Percentiles rank a stretch among this genome's conserved stretches.
These are phyloP conservation scores for Biscogniauxia mediterranea DNA, from an alignment of 2,329 filamentous ascomycete species.

Conservation along the genomic window DNA sequence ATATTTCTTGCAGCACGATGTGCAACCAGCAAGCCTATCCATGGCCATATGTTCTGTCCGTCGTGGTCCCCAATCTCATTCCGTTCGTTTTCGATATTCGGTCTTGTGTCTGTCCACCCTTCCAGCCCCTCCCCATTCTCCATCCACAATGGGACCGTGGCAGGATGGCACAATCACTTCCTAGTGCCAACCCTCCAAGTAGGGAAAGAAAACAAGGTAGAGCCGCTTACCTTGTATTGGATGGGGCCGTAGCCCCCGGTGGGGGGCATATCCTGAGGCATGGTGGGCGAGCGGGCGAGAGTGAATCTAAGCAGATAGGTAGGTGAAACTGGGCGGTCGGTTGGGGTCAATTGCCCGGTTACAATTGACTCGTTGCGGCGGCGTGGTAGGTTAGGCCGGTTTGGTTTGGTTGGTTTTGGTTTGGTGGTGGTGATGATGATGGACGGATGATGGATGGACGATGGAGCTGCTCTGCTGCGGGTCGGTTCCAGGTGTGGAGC, in stretches of 20 bases:
- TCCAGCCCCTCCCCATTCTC: too few species aligned
- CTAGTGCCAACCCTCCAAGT: too few species aligned
- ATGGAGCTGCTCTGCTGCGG: not conserved
- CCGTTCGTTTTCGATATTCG: too few species aligned
- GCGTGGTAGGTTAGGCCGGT: not conserved
- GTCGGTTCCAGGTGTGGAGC: not conserved
- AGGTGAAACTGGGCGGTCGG: not conserved
- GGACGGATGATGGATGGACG: not conserved
- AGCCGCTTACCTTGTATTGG: constrained; percentile 83
- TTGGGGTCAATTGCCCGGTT: too few species aligned
- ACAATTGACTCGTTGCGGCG: not conserved
- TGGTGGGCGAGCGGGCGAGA: constrained; percentile 45
- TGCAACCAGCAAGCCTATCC: too few species aligned
- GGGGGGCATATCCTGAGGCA: constrained; percentile 98
- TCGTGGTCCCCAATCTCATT: not conserved
- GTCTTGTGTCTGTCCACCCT: too few species aligned
- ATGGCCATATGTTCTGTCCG: not conserved
- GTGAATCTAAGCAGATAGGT: not conserved
- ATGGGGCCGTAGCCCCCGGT: constrained; percentile 91
- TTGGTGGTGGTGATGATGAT: not conserved
- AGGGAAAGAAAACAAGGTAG: not conserved
- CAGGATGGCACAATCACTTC: too few species aligned
- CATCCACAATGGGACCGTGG: too few species aligned
- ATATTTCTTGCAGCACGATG: too few species aligned
- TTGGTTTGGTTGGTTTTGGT: too few species aligned